phyloP scores from a whole-genome alignment of 1,284 basidiomycete genomes.

The Tilletia setariae region DNA sequence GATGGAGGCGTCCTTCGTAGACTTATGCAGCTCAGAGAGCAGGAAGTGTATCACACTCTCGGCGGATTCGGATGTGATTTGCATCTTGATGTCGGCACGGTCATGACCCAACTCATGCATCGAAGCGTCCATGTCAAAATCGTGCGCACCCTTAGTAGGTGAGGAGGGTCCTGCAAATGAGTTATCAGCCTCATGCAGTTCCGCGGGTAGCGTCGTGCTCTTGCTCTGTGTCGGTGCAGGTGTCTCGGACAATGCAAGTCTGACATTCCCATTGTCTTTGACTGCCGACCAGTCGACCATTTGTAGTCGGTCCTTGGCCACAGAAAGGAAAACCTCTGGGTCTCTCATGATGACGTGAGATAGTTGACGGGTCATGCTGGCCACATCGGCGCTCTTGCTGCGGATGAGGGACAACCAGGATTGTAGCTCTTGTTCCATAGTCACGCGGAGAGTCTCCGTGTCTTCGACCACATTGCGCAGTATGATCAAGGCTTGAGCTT shows the following conservation, averaged over 20 bases:
- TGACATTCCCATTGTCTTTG: constrained; percentile 28
- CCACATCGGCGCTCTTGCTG: constrained; percentile 64
- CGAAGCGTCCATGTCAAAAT: neutral
- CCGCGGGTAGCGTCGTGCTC: neutral
- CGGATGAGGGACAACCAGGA: constrained; percentile 42
- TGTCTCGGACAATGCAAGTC: constrained; percentile 28
- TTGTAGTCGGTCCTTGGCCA: constrained; percentile 49
- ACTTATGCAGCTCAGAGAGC: constrained; percentile 67
- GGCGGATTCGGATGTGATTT: constrained; percentile 57
- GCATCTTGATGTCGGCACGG: neutral
- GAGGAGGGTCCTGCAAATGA: constrained; percentile 48
- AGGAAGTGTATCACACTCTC: constrained; percentile 72
- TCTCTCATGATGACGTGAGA: constrained; percentile 79
- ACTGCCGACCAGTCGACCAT: constrained; percentile 39
- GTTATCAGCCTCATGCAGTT: neutral
- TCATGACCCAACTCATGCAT: constrained; percentile 12
- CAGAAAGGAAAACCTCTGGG: constrained; percentile 71
- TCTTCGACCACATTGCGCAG: constrained; percentile 89
- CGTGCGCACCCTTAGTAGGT: constrained; percentile 25
- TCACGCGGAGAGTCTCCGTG: constrained; percentile 63
- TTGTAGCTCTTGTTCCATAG: constrained; percentile 76
- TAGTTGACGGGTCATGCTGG: constrained; percentile 71
- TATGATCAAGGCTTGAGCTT: constrained; percentile 79
- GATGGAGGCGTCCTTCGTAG: constrained; percentile 38
- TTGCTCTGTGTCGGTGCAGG: constrained; percentile 1